phyloP scores from a whole-genome alignment of 1,284 basidiomycete species.

The Exobasidium cylindrosporum region DNA sequence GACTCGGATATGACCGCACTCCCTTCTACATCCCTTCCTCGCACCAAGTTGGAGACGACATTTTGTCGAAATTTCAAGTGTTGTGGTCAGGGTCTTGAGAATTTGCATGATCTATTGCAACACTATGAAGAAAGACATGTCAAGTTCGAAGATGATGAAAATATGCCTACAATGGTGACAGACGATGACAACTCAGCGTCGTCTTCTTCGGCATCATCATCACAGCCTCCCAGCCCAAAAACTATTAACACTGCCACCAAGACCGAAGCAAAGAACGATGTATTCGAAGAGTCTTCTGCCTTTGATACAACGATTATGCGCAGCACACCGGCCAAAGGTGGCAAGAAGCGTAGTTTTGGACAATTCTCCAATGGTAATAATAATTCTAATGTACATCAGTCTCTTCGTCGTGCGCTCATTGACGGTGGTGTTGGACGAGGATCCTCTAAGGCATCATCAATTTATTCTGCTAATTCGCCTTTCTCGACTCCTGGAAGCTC shows the following conservation, averaged over 20 bases:
- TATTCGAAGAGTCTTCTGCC: slow-evolving; percentile 38
- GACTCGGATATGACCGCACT: slow-evolving; percentile 49
- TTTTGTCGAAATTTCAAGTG: slow-evolving; percentile 55
- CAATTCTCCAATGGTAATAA: slow-evolving; percentile 32
- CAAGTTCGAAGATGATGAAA: slow-evolving; percentile 52
- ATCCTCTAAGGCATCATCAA: slow-evolving; percentile 33
- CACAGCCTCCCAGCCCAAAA: slow-evolving; percentile 42
- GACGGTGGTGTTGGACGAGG: slow-evolving; percentile 46
- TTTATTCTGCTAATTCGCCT: slow-evolving; percentile 51
- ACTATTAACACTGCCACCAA: slow-evolving; percentile 22
- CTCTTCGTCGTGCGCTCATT: slow-evolving; percentile 49
- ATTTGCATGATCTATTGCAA: slow-evolving; percentile 53
- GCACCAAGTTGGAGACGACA: slow-evolving; percentile 46
- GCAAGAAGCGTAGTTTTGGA: slow-evolving; percentile 53
- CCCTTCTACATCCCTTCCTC: slow-evolving; percentile 34
- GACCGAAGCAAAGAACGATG: slow-evolving; percentile 16
- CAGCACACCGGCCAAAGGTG: slow-evolving; percentile 34
- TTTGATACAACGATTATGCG: slow-evolving; percentile 50
- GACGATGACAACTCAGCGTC: slow-evolving; percentile 43
- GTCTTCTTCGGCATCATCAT: slow-evolving; percentile 31
- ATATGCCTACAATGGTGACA: slow-evolving; percentile 42
- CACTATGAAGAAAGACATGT: slow-evolving; percentile 55
- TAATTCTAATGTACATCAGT: slow-evolving; percentile 30
- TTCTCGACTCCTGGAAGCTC: slow-evolving; percentile 52
- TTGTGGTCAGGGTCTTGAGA: slow-evolving; percentile 49